Evolutionary conservation across 495 filamentous ascomycete species (phyloP).

Genomic region (Rusavskia elegans): DNA sequence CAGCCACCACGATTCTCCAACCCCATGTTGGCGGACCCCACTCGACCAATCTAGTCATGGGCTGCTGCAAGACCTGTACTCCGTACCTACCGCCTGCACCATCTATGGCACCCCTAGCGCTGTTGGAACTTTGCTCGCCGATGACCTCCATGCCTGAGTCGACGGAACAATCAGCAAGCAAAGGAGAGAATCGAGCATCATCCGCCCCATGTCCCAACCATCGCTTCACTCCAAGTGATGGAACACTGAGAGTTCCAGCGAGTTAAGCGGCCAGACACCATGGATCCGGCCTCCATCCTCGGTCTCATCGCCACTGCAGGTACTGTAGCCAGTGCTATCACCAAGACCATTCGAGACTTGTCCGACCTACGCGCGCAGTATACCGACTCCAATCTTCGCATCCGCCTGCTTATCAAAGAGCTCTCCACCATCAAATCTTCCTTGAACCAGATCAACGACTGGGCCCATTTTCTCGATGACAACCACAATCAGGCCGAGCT

Average conservation of each 20-base stretch:
- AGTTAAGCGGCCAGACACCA: background rate
- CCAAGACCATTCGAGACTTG: slow-evolving; percentile 20
- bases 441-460: slow-evolving; percentile 26
- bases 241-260: no score
- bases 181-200: background rate
- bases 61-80: background rate
- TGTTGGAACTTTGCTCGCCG: no score
- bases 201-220: background rate
- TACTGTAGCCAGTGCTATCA: slow-evolving; percentile 11
- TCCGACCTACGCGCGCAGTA: slow-evolving; percentile 23
- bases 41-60: no score
- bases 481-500: slow-evolving; percentile 17
- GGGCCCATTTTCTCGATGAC: slow-evolving; percentile 17
- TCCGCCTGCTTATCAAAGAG: slow-evolving; percentile 24
- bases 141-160: no score
- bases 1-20: no score
- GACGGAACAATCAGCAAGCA: no score
- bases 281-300: background rate
- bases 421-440: slow-evolving; percentile 25
- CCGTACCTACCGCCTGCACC: background rate
- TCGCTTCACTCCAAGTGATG: background rate
- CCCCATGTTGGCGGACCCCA: no score
- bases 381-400: slow-evolving; percentile 25
- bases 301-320: slow-evolving; percentile 1
- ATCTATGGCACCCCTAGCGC: background rate